Conservation (phyloP, 2,329 filamentous ascomycete genomes). For the Rutstroemia sp. region DNA sequence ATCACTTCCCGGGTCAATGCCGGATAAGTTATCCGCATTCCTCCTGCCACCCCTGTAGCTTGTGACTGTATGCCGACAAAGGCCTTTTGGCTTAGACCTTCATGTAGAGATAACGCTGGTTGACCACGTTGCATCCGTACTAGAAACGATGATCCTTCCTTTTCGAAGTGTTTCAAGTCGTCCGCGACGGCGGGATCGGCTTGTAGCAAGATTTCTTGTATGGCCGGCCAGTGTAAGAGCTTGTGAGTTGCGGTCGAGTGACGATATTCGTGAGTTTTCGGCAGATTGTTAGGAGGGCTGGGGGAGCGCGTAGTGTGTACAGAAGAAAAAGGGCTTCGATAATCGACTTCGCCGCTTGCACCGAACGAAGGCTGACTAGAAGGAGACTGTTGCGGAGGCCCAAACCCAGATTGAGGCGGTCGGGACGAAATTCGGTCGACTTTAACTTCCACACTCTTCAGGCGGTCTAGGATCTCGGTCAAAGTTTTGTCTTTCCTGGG, state of each 20-base stretch:
- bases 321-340: conserved; percentile 21
- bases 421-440: conserved; percentile 36
- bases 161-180: conserved; percentile 31
- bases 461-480: conserved; percentile 50
- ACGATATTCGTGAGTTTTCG: conserved; percentile 18
- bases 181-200: conserved; percentile 28
- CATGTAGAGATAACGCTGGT: conserved; percentile 21
- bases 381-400: conserved; percentile 21
- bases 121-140: conserved; percentile 26
- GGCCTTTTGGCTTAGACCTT: conserved; percentile 18
- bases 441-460: conserved; percentile 48
- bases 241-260: conserved; percentile 39
- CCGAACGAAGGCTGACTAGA: conserved; percentile 20
- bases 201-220: conserved; percentile 35
- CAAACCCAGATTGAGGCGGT: conserved; percentile 11
- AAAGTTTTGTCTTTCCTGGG: conserved; percentile 55
- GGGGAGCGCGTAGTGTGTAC: conserved; percentile 1
- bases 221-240: conserved; percentile 43
- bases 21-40: conserved; percentile 23
- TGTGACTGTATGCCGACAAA: conserved; percentile 29
- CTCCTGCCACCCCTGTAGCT: conserved; percentile 23
- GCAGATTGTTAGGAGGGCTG: conserved; percentile 11
- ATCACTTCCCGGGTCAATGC: conserved; percentile 42
- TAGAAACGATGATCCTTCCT: conserved; percentile 33
- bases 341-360: conserved; percentile 8